phyloP scores from a whole-genome alignment of 1,284 basidiomycete genomes.

The Athelia sp. region DNA sequence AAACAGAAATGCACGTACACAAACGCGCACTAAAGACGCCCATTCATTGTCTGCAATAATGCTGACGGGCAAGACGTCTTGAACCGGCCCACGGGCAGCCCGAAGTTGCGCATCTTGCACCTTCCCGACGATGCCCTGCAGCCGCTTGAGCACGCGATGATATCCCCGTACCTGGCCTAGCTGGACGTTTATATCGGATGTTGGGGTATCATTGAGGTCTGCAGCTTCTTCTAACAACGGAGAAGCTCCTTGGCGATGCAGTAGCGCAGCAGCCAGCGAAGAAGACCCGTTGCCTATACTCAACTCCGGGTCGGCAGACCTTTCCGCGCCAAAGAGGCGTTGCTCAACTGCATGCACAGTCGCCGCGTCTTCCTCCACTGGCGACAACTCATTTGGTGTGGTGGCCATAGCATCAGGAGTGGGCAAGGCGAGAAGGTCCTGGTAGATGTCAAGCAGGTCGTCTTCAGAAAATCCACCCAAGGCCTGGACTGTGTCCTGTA shows the following conservation, averaged over 20 bases:
- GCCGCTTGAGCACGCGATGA: not conserved
- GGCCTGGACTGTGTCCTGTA: not conserved
- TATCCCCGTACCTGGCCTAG: not conserved
- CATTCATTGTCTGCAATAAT: conserved; percentile 47
- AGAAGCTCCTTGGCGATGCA: not conserved
- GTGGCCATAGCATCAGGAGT: not conserved
- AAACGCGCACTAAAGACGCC: conserved; percentile 39
- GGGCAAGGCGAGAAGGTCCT: conserved; percentile 2
- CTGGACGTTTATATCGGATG: too few species aligned
- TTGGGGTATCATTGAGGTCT: too few species aligned
- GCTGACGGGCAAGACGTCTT: conserved; percentile 24
- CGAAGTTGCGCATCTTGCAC: too few species aligned
- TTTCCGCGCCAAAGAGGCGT: not conserved
- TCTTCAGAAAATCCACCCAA: conserved; percentile 1
- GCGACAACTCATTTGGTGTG: not conserved
- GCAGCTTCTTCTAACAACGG: too few species aligned
- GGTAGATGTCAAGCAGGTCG: not conserved
- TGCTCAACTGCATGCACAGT: not conserved
- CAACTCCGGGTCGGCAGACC: too few species aligned
- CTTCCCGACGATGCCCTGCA: not conserved
- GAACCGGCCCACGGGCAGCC: too few species aligned
- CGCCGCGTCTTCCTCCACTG: not conserved
- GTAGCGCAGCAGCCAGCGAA: not conserved
- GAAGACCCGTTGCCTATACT: not conserved
- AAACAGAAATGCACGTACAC: conserved; percentile 22